phyloP scores from a whole-genome alignment of 169 alveolate genomes.

The Plasmodium inui region DNA sequence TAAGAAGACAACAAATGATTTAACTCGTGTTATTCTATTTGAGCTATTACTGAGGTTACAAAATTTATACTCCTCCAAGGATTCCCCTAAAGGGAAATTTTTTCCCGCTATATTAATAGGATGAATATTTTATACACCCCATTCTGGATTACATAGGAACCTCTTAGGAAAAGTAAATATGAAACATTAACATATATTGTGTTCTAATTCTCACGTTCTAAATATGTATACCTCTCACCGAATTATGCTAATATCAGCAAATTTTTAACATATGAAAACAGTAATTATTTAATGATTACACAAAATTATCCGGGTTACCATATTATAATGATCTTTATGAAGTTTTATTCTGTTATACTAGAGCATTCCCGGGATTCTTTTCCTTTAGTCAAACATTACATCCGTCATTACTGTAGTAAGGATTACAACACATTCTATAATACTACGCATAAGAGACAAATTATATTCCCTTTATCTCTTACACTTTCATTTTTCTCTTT shows the following conservation, averaged over 20 bases:
- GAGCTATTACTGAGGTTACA: neutral
- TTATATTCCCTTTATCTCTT: neutral
- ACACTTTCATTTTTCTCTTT: neutral
- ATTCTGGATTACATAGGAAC: neutral
- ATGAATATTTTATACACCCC: neutral
- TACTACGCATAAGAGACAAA: neutral
- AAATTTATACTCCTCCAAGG: neutral
- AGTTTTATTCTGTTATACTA: neutral
- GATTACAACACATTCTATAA: neutral
- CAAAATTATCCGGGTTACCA: neutral
- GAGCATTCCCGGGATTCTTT: neutral
- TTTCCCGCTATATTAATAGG: neutral
- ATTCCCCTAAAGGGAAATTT: neutral
- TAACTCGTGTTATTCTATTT: neutral
- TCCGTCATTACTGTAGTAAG: neutral
- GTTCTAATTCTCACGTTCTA: neutral
- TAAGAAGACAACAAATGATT: neutral
- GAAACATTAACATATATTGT: neutral
- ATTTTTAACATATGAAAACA: neutral
- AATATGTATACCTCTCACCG: neutral
- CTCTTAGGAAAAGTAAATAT: neutral
- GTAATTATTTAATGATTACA: neutral
- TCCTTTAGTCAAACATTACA: neutral
- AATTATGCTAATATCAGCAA: neutral
- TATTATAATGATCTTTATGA: neutral